Conservation (phyloP, 192 early-diverging fungal genomes). For the Neocallimastix lanati region DNA sequence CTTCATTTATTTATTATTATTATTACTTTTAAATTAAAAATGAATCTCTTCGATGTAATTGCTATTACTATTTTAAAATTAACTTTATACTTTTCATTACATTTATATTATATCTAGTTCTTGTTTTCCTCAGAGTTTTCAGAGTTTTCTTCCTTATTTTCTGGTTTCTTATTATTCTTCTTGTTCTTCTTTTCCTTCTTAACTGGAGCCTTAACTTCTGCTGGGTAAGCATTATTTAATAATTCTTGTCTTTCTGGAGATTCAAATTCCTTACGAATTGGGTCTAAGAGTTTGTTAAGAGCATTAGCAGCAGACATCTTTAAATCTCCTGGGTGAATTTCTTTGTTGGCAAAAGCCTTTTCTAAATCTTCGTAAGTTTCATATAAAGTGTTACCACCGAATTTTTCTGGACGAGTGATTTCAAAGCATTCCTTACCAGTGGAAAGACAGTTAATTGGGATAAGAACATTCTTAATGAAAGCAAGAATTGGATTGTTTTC, state of each 20-base stretch:
- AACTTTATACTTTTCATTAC: too few relatives aligned
- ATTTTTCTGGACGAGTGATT: slow-evolving; percentile 68
- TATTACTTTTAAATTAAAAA: too few relatives aligned
- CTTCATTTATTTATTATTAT: too few relatives aligned
- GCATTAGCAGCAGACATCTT: slow-evolving; percentile 70
- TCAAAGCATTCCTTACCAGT: slow-evolving; percentile 14
- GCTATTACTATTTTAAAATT: too few relatives aligned
- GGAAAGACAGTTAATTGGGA: slow-evolving; percentile 61
- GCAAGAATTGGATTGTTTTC: slow-evolving; percentile 77
- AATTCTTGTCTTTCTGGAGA: slow-evolving; percentile 50
- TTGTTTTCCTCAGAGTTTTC: too few relatives aligned
- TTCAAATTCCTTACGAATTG: slow-evolving; percentile 50
- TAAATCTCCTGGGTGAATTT: slow-evolving; percentile 85
- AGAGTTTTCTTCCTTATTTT: not conserved
- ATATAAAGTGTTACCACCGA: slow-evolving; percentile 73
- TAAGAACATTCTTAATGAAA: slow-evolving; percentile 77
- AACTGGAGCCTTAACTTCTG: slow-evolving; percentile 6
- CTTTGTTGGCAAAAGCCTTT: slow-evolving; percentile 67
- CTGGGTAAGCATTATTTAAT: slow-evolving; percentile 68
- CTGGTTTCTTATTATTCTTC: slow-evolving; percentile 1
- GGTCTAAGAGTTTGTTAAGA: slow-evolving; percentile 70
- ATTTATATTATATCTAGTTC: too few relatives aligned
- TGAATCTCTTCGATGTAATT: too few relatives aligned
- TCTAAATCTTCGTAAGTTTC: slow-evolving; percentile 49
- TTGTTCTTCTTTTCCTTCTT: slow-evolving; percentile 8